Evolutionary conservation across 371 early-diverging fungal species (phyloP).

Genomic region (Lichtheimia corymbifera): DNA sequence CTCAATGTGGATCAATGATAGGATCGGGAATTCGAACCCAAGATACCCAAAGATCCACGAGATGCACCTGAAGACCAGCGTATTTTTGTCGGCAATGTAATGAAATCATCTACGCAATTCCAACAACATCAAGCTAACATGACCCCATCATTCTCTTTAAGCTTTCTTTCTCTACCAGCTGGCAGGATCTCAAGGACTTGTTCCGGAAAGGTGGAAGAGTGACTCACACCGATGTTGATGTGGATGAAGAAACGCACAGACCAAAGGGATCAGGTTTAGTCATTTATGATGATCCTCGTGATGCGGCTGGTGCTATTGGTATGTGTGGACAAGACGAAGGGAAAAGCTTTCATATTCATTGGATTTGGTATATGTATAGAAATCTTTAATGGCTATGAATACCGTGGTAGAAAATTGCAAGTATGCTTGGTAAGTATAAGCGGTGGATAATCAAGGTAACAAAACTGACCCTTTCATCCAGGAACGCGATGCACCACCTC

Average conservation of each 20-base stretch:
- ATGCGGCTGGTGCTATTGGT: conserved; percentile 73
- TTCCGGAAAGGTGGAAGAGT: conserved; percentile 70
- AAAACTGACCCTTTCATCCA: not conserved
- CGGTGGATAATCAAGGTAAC: not conserved
- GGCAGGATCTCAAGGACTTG: conserved; percentile 80
- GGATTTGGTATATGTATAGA: conserved; percentile 33
- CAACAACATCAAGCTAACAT: not conserved
- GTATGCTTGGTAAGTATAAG: conserved; percentile 72
- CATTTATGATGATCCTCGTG: conserved; percentile 62
- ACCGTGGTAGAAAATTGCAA: conserved; percentile 75
- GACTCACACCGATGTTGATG: conserved; percentile 67
- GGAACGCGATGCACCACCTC: conserved; percentile 24
- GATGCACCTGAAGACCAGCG: conserved; percentile 57
- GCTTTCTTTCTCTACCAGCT: conserved; percentile 73
- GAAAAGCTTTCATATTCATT: not conserved
- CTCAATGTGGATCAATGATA: conserved; percentile 11
- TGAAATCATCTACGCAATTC: conserved; percentile 4
- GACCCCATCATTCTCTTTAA: conserved; percentile 25
- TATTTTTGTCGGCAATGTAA: conserved; percentile 72
- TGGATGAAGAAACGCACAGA: conserved; percentile 55
- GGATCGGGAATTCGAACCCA: conserved; percentile 61
- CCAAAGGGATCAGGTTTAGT: conserved; percentile 77
- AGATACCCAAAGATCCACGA: conserved; percentile 48
- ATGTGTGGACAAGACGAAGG: conserved; percentile 8
- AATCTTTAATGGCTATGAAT: conserved; percentile 75